Evolutionary conservation across 768 basidiomycete species (phyloP), one percentile per base, ranked within the genome.

Genomic region (Gyrodon lividus): DNA sequence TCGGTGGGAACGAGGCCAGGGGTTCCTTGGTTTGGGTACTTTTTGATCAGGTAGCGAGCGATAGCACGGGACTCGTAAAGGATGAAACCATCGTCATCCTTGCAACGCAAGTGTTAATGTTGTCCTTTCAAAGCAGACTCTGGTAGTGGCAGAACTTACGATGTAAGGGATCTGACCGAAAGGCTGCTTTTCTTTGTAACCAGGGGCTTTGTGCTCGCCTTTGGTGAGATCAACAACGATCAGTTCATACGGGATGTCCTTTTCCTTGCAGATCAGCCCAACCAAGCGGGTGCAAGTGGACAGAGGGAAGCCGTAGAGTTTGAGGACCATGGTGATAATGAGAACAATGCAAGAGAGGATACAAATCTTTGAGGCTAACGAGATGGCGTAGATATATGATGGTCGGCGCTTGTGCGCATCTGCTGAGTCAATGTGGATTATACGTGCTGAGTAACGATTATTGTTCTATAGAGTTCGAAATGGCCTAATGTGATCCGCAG

Each of bases 41-140:
- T 86, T 34, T 65, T 63, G 31, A 73, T 77, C 58, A 87, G 59
- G 62, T 87, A 89, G 13, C 80, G 77, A 33, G 61, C 65, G 54
- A 87, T 85, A 1, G 84, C 84, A 13, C 83, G 79, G 35, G 77
- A 77, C 59, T 86, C 84, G 63, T 76, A 86, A 23, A 89, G 57
- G 49, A 77, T 70, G 65, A 85, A 80, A 5, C 83, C 85, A 35
- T 82, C 83, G 22, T 87, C 84, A 45, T 82, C 72, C 77, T 79
- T 26, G 20, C 8, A 1, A 28, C 24, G 16, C 19, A 19, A 31
- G 0, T 1, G 31, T 57, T 20, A 57, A 48, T n/a, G 1, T 43
- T 20, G 6, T 19, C 10, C 5, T 3, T 23, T 7, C 2, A 4
- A 9, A 23, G 9, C 6, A 7, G 19, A 30, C 19, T 12, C 3